Conservation (phyloP, 148 eudicot species). For the Chenopodium berlandieri region DNA sequence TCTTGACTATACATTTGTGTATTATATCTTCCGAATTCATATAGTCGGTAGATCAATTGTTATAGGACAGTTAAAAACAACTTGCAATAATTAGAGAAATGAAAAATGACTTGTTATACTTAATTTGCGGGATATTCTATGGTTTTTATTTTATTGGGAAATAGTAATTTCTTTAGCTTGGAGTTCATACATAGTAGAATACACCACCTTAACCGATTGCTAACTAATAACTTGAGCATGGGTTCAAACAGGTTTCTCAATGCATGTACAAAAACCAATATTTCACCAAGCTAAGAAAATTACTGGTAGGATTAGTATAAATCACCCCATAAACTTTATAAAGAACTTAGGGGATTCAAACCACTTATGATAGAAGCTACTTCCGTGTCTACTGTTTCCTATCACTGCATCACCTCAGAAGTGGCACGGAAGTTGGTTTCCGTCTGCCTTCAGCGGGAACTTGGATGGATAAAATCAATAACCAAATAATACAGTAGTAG, state of each 20-base stretch:
- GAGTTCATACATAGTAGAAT: not conserved
- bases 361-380: not conserved
- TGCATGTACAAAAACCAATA: not conserved
- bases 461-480: too few relatives aligned
- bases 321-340: too few relatives aligned
- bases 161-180: not conserved
- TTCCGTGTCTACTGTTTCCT: not conserved
- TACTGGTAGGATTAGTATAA: too few relatives aligned
- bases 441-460: too few relatives aligned
- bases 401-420: too few relatives aligned
- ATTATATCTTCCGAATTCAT: not conserved
- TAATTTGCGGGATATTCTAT: too few relatives aligned
- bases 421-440: too few relatives aligned
- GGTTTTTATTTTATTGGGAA: too few relatives aligned
- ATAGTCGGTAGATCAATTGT: not conserved
- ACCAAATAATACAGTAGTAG: not conserved
- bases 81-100: not conserved
- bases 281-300: too few relatives aligned
- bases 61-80: not conserved
- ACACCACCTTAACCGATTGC: not conserved
- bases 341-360: not conserved
- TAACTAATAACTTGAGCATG: not conserved
- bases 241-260: too few relatives aligned
- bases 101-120: not conserved
- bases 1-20: not conserved